A percentile compares a stretch with the other conserved stretches of the same genome.
phyloP scores from a whole-genome alignment of 345 rosid species.

The Syzygium aromaticum region DNA sequence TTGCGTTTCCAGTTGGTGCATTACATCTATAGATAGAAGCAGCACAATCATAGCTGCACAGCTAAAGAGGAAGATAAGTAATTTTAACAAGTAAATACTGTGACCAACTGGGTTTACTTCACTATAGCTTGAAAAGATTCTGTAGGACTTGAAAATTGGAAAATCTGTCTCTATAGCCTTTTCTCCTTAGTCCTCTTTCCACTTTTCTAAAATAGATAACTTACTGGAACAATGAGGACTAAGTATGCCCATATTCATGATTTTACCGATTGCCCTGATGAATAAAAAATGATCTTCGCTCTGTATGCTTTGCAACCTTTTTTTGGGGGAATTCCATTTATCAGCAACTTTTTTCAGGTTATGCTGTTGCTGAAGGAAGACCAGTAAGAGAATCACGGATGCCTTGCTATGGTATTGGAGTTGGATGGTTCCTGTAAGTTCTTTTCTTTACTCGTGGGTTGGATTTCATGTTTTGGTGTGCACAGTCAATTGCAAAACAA shows the following conservation, averaged over 20 bases:
- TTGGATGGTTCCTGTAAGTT: constrained; percentile 91
- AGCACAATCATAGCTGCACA: background rate
- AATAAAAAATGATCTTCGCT: background rate
- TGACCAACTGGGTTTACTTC: background rate
- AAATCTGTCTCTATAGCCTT: background rate
- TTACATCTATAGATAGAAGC: background rate
- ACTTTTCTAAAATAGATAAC: background rate
- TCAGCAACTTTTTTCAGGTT: constrained; percentile 30
- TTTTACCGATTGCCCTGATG: background rate
- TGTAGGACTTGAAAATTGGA: background rate
- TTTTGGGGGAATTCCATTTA: background rate
- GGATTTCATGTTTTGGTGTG: background rate
- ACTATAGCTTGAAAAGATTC: background rate
- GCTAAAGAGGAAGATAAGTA: background rate
- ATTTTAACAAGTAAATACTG: background rate
- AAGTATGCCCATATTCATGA: background rate
- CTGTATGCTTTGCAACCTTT: background rate
- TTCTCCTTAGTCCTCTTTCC: background rate
- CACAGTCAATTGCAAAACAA: background rate
- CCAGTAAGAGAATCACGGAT: constrained; percentile 63
- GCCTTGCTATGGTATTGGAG: constrained; percentile 83
- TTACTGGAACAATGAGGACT: background rate
- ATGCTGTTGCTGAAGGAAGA: constrained; percentile 84
- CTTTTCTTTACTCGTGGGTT: background rate
- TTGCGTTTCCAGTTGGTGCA: background rate